Evolutionary conservation across 169 alveolate genomes (phyloP).

Genomic region (Pseudocohnilembus persalinus): DNA sequence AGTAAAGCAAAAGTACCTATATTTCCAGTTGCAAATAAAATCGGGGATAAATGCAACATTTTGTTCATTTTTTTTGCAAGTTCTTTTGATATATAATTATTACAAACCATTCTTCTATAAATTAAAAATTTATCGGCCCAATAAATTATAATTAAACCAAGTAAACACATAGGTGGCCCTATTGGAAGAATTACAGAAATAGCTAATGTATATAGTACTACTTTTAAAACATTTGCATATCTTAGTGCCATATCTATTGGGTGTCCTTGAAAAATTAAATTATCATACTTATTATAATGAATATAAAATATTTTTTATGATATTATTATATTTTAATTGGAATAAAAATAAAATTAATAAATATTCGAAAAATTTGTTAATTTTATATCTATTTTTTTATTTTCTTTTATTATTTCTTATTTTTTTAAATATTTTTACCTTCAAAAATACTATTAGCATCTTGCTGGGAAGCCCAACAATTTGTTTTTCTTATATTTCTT

Average conservation of each 20-base stretch:
- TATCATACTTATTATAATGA: no score
- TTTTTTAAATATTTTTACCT: no score
- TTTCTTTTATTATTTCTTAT: no score
- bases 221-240: slow-evolving; percentile 47
- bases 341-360: no score
- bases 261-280: slow-evolving; percentile 57
- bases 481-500: not conserved
- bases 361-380: no score
- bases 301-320: no score
- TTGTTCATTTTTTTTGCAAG: slow-evolving; percentile 50
- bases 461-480: slow-evolving; percentile 35
- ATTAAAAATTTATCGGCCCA: slow-evolving; percentile 60
- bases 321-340: no score
- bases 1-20: slow-evolving; percentile 7
- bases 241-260: slow-evolving; percentile 65
- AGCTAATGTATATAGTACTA: slow-evolving; percentile 40
- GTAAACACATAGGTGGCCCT: slow-evolving; percentile 38
- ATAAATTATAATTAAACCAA: slow-evolving; percentile 48
- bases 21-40: slow-evolving; percentile 36
- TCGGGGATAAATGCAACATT: slow-evolving; percentile 34
- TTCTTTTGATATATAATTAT: slow-evolving; percentile 39
- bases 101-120: slow-evolving; percentile 48
- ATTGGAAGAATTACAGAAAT: slow-evolving; percentile 54
- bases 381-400: no score
- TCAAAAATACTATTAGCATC: slow-evolving; percentile 47